Evolutionary conservation across 257 asterid species (phyloP).

Genomic region (Perilla frutescens): DNA sequence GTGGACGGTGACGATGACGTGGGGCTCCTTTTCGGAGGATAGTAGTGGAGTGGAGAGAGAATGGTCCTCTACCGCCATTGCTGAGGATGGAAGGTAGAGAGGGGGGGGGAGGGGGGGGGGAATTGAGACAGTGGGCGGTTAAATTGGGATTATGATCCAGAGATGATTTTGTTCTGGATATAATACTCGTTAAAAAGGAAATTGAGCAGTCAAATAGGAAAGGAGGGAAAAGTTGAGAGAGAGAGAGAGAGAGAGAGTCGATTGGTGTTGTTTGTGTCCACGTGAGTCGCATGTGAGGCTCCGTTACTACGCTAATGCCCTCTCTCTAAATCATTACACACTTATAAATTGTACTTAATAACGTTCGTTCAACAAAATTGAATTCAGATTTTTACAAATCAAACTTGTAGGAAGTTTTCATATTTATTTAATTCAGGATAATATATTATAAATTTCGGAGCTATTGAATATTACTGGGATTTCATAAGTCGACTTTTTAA

Average conservation of each 20-base stretch:
- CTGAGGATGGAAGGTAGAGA: constrained; percentile 25
- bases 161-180: constrained; percentile 4
- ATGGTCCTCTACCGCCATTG: constrained; percentile 48
- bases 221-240: constrained; percentile 31
- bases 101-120: neutral
- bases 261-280: constrained; percentile 5
- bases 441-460: no score
- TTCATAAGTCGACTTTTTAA: no score
- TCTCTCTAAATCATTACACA: no score
- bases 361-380: no score
- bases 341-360: no score
- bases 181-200: neutral
- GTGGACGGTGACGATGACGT: constrained; percentile 57
- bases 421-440: no score
- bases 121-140: constrained; percentile 1
- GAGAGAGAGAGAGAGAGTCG: neutral
- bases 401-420: no score
- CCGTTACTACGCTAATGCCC: no score
- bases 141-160: constrained; percentile 28
- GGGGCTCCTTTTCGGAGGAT: constrained; percentile 43
- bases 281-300: constrained; percentile 9
- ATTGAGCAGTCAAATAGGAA: constrained; percentile 8
- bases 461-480: no score
- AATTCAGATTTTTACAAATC: no score
- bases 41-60: constrained; percentile 66